Evolutionary conservation across 1,284 basidiomycete species (phyloP).

Genomic region (Leucoagaricus sp.): DNA sequence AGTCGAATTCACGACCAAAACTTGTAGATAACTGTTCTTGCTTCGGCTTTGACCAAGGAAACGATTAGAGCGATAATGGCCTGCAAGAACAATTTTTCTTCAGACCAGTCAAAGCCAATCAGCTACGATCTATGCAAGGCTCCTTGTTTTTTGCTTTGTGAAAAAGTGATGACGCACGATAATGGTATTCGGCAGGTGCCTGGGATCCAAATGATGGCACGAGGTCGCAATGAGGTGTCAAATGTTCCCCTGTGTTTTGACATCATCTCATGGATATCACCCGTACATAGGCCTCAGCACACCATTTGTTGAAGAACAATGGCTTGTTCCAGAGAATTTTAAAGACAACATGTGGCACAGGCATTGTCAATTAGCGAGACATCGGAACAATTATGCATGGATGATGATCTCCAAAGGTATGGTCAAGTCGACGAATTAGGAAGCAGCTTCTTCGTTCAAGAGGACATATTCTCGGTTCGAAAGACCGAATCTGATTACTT

Average conservation of each 20-base stretch:
- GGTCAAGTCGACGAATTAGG: constrained; percentile 16
- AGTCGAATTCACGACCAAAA: neutral
- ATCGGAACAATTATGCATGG: constrained; percentile 9
- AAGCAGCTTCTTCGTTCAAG: constrained; percentile 76
- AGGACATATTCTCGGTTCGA: constrained; percentile 89
- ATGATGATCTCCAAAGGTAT: constrained; percentile 6
- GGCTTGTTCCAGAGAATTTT: constrained; percentile 8
- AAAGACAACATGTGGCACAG: constrained; percentile 11
- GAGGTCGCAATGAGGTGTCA: constrained; percentile 13
- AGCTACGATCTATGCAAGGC: constrained; percentile 1
- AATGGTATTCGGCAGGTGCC: constrained; percentile 12
- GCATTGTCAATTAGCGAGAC: constrained; percentile 16
- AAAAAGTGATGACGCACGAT: constrained; percentile 16
- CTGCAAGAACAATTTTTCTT: neutral
- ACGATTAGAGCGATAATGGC: neutral
- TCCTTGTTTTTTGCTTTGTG: constrained; percentile 12
- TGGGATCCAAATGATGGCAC: constrained; percentile 3
- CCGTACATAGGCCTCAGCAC: constrained; percentile 13
- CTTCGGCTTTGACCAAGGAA: neutral
- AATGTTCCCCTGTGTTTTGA: constrained; percentile 10
- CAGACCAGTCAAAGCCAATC: constrained; percentile 5
- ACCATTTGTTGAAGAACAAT: constrained; percentile 10
- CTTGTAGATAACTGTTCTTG: neutral
- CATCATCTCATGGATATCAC: constrained; percentile 12
- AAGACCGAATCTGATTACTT: constrained; percentile 91